Conservation (phyloP, 2,329 filamentous ascomycete species). For the Chrysoporthe austroafricana region DNA sequence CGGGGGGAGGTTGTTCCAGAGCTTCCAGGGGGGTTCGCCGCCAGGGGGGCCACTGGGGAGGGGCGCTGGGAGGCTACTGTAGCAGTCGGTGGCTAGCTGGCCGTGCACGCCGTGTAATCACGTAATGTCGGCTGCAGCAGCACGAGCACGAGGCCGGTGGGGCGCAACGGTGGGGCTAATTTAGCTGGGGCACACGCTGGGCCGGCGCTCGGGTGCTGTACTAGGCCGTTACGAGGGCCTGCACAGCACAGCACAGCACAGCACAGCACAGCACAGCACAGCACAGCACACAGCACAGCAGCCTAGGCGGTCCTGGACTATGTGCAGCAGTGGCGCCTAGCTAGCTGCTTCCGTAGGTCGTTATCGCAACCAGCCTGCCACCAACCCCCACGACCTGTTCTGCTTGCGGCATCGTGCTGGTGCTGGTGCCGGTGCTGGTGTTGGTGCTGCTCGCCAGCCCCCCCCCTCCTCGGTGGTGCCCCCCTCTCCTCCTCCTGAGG, state of each 20-base stretch:
- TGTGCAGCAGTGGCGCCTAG: background rate
- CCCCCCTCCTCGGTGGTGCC: background rate
- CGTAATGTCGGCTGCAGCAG: slow-evolving; percentile 12
- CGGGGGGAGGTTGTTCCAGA: background rate
- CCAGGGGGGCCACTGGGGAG: no score
- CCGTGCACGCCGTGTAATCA: background rate
- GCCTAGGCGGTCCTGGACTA: background rate
- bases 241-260: background rate
- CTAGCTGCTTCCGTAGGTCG: no score
- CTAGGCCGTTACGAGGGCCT: background rate
- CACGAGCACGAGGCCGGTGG: background rate
- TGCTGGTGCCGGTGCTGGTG: no score
- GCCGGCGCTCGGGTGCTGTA: background rate
- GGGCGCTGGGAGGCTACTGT: background rate
- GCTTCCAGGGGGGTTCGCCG: no score
- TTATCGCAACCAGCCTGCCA: no score
- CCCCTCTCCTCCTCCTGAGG: background rate
- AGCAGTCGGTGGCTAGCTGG: no score
- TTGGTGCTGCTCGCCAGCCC: no score
- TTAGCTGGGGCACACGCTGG: background rate
- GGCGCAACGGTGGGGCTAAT: slow-evolving; percentile 6
- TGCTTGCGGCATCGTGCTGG: no score
- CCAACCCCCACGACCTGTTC: no score
- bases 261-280: slow-evolving; percentile 1
- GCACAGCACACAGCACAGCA: no score